Conservation (phyloP, 1,284 basidiomycete species). For the Flammula alnicola region DNA sequence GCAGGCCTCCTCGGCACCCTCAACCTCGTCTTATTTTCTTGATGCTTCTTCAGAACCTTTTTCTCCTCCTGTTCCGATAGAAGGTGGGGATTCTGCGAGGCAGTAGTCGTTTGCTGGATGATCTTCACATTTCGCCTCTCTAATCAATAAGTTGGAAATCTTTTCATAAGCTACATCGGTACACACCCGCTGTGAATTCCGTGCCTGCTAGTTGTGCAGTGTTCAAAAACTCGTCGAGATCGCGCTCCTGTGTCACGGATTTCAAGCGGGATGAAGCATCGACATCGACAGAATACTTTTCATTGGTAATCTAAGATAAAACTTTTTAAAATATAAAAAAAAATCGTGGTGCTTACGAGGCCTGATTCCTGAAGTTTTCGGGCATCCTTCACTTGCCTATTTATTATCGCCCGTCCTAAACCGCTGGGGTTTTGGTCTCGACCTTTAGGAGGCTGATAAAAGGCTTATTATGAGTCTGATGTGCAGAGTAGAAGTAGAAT, state of each 20-base stretch:
- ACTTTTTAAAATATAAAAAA: too few species aligned
- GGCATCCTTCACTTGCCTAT: slow-evolving; percentile 85
- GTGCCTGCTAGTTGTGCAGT: slow-evolving; percentile 94
- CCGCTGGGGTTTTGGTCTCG: slow-evolving; percentile 73
- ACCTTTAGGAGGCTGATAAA: slow-evolving; percentile 50
- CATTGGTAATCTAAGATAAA: too few species aligned
- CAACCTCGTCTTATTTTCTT: slow-evolving; percentile 72
- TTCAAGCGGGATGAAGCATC: slow-evolving; percentile 75
- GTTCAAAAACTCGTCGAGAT: slow-evolving; percentile 95
- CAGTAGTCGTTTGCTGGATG: slow-evolving; percentile 67
- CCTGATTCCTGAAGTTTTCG: slow-evolving; percentile 72
- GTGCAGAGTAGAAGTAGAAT: not conserved
- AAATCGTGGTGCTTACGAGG: too few species aligned
- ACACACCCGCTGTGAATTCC: slow-evolving; percentile 94
- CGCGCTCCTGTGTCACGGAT: slow-evolving; percentile 95
- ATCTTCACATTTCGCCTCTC: slow-evolving; percentile 94
- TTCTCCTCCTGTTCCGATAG: slow-evolving; percentile 86
- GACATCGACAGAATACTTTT: slow-evolving; percentile 80
- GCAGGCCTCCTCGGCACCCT: slow-evolving; percentile 85
- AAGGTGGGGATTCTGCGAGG: slow-evolving; percentile 86
- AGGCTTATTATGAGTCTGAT: not conserved
- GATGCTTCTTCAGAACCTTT: slow-evolving; percentile 73
- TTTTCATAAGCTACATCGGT: not conserved
- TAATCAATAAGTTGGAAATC: slow-evolving; percentile 34
- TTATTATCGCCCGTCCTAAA: slow-evolving; percentile 90